Evolutionary conservation across 768 basidiomycete species (phyloP).

Genomic region (Amanita fuliginea): DNA sequence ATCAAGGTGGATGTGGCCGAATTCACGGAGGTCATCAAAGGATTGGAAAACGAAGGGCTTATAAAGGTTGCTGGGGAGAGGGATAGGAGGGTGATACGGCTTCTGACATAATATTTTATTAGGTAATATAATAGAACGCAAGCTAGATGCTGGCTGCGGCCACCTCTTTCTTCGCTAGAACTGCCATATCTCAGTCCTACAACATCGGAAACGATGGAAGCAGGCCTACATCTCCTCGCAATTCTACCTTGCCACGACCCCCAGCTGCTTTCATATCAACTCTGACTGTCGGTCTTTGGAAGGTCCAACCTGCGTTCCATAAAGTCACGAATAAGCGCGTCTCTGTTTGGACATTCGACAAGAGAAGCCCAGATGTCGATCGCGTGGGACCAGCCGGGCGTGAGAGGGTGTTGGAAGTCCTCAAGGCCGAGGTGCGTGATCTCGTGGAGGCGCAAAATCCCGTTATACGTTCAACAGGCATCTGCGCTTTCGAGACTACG

Average conservation of each 20-base stretch:
- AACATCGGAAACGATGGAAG: slow-evolving; percentile 34
- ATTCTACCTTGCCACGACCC: slow-evolving; percentile 17
- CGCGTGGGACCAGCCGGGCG: slow-evolving; percentile 48
- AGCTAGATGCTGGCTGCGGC: slow-evolving; percentile 66
- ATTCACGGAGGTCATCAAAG: slow-evolving; percentile 70
- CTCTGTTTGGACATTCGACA: slow-evolving; percentile 89
- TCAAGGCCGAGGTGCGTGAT: slow-evolving; percentile 77
- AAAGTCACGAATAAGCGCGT: slow-evolving; percentile 87
- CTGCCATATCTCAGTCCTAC: slow-evolving; percentile 74
- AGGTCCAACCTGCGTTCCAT: slow-evolving; percentile 75
- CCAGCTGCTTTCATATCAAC: slow-evolving; percentile 36
- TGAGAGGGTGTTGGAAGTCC: slow-evolving; percentile 70
- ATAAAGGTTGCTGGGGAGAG: slow-evolving; percentile 83
- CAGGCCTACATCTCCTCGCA: slow-evolving; percentile 39
- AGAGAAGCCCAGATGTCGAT: slow-evolving; percentile 65
- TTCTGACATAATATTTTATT: too few species aligned
- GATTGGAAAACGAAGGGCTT: slow-evolving; percentile 75
- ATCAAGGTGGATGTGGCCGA: slow-evolving; percentile 71
- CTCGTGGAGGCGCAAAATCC: background rate
- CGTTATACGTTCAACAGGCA: slow-evolving; percentile 36
- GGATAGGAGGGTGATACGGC: slow-evolving; percentile 71
- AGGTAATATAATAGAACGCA: background rate
- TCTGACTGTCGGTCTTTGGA: slow-evolving; percentile 80
- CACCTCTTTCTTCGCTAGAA: slow-evolving; percentile 72
- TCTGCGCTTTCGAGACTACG: slow-evolving; percentile 74